phyloP scores from a whole-genome alignment of 768 basidiomycete species.

The Suillus lakei region DNA sequence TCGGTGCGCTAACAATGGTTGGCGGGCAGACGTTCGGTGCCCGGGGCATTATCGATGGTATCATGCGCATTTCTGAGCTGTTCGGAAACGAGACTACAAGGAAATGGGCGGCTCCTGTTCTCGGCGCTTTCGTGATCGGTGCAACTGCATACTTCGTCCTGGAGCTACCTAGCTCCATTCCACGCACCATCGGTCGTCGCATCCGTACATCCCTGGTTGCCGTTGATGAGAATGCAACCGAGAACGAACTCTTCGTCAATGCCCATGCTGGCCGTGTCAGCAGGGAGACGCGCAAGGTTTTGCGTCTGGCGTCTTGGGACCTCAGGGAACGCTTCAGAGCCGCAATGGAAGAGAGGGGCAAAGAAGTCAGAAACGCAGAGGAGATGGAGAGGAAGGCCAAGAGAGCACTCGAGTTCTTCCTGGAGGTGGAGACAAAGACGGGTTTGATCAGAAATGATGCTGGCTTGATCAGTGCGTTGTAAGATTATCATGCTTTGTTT shows the following conservation, averaged over 20 bases:
- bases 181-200: conserved; percentile 86
- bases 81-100: conserved; percentile 80
- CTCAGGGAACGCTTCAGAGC: conserved; percentile 77
- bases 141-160: conserved; percentile 80
- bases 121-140: conserved; percentile 79
- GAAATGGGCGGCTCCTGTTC: conserved; percentile 85
- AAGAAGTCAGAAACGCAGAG: conserved; percentile 79
- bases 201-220: conserved; percentile 67
- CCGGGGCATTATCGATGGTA: conserved; percentile 76
- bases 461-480: conserved; percentile 22
- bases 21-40: conserved; percentile 82
- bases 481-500: conserved; percentile 8
- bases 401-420: conserved; percentile 78
- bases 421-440: conserved; percentile 51
- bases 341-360: conserved; percentile 78
- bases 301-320: conserved; percentile 91
- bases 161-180: conserved; percentile 88
- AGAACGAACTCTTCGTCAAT: conserved; percentile 65
- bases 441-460: conserved; percentile 38
- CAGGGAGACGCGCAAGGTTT: conserved; percentile 90
- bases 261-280: conserved; percentile 72
- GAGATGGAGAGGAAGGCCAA: conserved; percentile 71
- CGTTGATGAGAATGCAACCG: conserved; percentile 48
- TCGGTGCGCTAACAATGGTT: conserved; percentile 90
- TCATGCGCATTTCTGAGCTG: conserved; percentile 76